Conservation (phyloP, 306 rosid genomes). For the Rosa rugosa region DNA sequence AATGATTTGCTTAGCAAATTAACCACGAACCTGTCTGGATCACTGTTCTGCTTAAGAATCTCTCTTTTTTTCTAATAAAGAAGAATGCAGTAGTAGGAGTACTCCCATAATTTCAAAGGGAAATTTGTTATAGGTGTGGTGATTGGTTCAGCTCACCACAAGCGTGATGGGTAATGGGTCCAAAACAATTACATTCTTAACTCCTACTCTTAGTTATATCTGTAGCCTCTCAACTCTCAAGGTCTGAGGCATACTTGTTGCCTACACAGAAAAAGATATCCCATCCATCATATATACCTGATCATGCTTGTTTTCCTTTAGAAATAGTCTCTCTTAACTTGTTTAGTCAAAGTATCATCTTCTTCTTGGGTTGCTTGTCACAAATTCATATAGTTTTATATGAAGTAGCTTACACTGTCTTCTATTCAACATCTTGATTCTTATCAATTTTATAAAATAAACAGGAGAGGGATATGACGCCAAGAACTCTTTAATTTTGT, state of each 20-base stretch:
- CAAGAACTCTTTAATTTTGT: background rate
- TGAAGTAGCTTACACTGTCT: background rate
- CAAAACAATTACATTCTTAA: conserved; percentile 47
- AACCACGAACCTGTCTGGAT: background rate
- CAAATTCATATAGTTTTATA: background rate
- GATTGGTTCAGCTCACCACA: conserved; percentile 59
- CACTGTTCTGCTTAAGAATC: background rate
- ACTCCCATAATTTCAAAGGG: background rate
- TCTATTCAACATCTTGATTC: background rate
- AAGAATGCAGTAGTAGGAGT: background rate
- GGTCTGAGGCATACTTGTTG: conserved; percentile 63
- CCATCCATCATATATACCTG: conserved; percentile 41
- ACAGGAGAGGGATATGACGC: background rate
- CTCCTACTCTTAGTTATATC: conserved; percentile 49
- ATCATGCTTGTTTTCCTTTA: background rate
- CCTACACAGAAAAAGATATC: conserved; percentile 79
- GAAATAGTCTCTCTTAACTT: background rate
- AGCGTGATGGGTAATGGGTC: conserved; percentile 56
- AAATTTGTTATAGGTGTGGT: conserved; percentile 49
- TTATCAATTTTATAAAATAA: background rate
- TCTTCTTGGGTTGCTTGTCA: conserved; percentile 2
- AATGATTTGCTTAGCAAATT: background rate
- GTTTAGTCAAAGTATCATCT: background rate
- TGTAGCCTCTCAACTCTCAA: conserved; percentile 24
- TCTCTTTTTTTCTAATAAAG: background rate